Percentiles rank a stretch among this genome's conserved stretches.
Conservation (phyloP, 2,329 filamentous ascomycete genomes). For the Ophiosphaerella herpotricha region DNA sequence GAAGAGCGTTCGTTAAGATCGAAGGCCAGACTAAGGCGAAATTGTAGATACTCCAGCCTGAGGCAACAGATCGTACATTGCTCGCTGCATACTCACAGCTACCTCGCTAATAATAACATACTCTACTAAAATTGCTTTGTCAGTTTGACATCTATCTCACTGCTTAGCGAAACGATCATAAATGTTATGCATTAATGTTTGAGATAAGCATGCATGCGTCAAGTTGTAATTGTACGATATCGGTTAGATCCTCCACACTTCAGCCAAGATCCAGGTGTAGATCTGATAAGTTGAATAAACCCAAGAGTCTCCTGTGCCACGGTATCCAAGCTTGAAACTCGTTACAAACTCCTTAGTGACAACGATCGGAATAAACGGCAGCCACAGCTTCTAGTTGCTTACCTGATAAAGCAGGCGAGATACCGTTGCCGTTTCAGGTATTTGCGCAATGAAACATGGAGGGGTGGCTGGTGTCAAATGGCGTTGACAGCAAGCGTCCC, state of each 20-base stretch:
- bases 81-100: too few species aligned
- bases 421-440: conserved; percentile 25
- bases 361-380: conserved; percentile 22
- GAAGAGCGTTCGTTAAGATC: conserved; percentile 75
- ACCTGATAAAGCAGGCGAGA: conserved; percentile 15
- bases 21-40: conserved; percentile 52
- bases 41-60: conserved; percentile 32
- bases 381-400: conserved; percentile 8
- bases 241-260: conserved; percentile 25
- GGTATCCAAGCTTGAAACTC: conserved; percentile 11
- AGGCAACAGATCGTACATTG: too few species aligned
- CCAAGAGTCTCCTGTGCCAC: conserved; percentile 9
- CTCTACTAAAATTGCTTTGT: not conserved
- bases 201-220: conserved; percentile 3
- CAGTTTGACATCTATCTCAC: not conserved
- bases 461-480: not conserved
- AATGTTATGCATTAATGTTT: not conserved
- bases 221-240: not conserved
- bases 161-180: not conserved
- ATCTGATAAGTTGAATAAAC: conserved; percentile 37
- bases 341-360: not conserved
- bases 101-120: too few species aligned
- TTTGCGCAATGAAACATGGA: conserved; percentile 16
- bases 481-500: not conserved
- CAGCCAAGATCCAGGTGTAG: conserved; percentile 9